Percentiles rank a stretch among this genome's conserved stretches.
These are phyloP conservation scores for Hymenoscyphus salicellus DNA, from an alignment of 2,329 filamentous ascomycete species.

Conservation along the genomic window DNA sequence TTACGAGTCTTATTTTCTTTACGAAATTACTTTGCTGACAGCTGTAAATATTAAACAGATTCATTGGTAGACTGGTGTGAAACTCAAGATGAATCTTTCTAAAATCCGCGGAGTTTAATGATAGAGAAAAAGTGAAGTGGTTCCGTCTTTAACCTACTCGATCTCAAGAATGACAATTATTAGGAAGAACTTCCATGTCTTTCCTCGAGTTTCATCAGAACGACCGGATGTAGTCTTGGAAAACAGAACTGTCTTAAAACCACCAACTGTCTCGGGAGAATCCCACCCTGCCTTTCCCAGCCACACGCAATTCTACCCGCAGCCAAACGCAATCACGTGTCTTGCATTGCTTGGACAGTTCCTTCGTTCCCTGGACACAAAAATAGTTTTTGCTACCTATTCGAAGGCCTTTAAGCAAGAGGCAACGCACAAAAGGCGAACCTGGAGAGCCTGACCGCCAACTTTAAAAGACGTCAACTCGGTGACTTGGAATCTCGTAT, in stretches of 20 bases:
- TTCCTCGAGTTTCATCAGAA: no score
- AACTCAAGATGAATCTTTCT: no score
- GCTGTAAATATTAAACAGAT: no score
- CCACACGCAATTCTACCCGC: neutral
- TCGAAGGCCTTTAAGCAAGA: neutral
- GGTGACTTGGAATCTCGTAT: neutral
- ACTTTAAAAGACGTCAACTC: neutral
- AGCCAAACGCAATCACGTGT: neutral
- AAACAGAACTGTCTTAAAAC: neutral
- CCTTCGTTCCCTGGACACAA: neutral
- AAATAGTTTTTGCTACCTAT: neutral
- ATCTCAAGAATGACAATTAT: no score
- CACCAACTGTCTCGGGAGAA: conserved; percentile 2
- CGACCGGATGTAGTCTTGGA: no score
- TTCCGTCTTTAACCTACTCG: no score
- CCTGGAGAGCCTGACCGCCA: neutral
- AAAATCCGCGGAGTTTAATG: no score
- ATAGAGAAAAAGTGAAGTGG: no score
- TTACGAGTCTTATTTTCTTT: conserved; percentile 27
- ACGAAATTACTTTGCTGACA: no score
- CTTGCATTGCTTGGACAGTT: neutral
- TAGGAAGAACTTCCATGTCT: no score
- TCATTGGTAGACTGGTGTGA: no score
- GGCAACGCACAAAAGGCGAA: neutral
- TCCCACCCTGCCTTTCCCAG: neutral